phyloP scores from a whole-genome alignment of 257 asterid species.

The Ajuga chamaepitys region DNA sequence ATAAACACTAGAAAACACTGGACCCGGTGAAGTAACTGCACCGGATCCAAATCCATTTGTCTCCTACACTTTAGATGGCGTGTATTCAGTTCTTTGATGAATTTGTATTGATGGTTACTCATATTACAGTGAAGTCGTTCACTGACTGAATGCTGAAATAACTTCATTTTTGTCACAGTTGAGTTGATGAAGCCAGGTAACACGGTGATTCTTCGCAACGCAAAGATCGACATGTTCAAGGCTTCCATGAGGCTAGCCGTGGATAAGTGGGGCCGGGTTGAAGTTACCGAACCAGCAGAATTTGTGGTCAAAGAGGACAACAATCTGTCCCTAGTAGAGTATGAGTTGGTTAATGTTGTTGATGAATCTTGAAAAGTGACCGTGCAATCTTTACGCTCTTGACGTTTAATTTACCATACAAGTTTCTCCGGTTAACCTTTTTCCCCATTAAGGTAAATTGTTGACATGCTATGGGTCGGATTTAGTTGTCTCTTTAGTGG shows the following conservation, averaged over 20 bases:
- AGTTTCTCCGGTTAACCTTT: conserved; percentile 25
- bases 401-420: conserved; percentile 27
- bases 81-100: not conserved
- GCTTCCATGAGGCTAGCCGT: conserved; percentile 76
- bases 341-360: conserved; percentile 63
- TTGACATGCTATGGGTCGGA: conserved; percentile 27
- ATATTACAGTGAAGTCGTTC: not conserved
- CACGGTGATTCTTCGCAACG: conserved; percentile 56
- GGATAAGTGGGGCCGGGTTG: conserved; percentile 80
- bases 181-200: conserved; percentile 57
- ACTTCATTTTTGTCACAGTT: conserved; percentile 34
- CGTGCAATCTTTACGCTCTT: conserved; percentile 15
- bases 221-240: conserved; percentile 80
- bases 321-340: conserved; percentile 68
- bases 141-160: not conserved
- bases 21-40: too few species aligned
- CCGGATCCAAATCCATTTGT: not conserved
- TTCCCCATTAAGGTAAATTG: conserved; percentile 19
- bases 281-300: conserved; percentile 54
- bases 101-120: not conserved
- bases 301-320: conserved; percentile 73
- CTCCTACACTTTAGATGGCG: not conserved
- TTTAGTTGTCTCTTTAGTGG: conserved; percentile 28
- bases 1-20: not conserved
- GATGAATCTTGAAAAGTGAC: conserved; percentile 42